phyloP scores from a whole-genome alignment of 345 rosid genomes.

The Gossypium australe region DNA sequence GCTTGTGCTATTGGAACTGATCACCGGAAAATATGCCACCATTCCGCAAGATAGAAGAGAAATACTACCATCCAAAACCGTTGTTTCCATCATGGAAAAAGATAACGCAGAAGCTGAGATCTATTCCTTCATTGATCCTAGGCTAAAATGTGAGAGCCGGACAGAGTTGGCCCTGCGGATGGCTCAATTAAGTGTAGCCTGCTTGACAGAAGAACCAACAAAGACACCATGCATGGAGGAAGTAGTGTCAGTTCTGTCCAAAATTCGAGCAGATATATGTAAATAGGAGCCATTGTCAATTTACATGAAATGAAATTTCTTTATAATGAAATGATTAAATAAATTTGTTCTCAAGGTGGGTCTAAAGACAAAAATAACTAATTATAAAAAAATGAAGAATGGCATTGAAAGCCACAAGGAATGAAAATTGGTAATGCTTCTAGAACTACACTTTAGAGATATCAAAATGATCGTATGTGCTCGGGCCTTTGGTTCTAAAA shows the following conservation, averaged over 20 bases:
- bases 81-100: constrained; percentile 6
- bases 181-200: constrained; percentile 12
- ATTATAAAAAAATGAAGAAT: constrained; percentile 1
- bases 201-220: not conserved
- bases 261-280: constrained; percentile 26
- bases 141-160: not conserved
- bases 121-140: constrained; percentile 25
- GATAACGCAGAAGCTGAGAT: constrained; percentile 21
- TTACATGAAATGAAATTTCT: not conserved
- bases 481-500: constrained; percentile 15
- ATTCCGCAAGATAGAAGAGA: constrained; percentile 26
- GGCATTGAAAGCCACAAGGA: constrained; percentile 10
- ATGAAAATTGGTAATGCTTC: constrained; percentile 3
- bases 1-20: constrained; percentile 36
- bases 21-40: constrained; percentile 37
- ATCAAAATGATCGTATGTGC: constrained; percentile 8
- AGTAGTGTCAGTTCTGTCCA: constrained; percentile 27
- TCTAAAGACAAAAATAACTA: not conserved
- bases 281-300: constrained; percentile 9
- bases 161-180: constrained; percentile 16
- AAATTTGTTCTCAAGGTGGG: not conserved
- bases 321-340: not conserved
- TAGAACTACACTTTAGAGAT: not conserved
- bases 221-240: constrained; percentile 35
- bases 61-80: constrained; percentile 22